Percentiles rank a stretch among this genome's conserved stretches.
Conservation (phyloP, 805 yeast species). For the Ogataea ramenticola region DNA sequence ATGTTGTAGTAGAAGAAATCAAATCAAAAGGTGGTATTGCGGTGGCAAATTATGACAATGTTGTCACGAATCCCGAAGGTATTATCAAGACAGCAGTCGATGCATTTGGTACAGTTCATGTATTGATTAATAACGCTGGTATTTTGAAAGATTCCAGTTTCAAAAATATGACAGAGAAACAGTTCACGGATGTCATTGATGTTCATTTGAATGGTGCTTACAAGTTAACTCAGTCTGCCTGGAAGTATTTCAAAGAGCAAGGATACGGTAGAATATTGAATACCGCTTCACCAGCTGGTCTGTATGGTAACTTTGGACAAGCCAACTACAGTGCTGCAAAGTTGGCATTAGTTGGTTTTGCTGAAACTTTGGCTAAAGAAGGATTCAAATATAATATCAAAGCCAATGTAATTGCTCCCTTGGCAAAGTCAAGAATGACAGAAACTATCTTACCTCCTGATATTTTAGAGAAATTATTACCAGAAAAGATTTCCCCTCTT, state of each 20-base stretch:
- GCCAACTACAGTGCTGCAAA: slow-evolving; percentile 94
- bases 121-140: slow-evolving; percentile 91
- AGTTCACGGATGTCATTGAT: slow-evolving; percentile 70
- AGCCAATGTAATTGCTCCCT: slow-evolving; percentile 86
- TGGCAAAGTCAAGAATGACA: slow-evolving; percentile 95
- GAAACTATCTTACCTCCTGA: slow-evolving; percentile 84
- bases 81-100: slow-evolving; percentile 82
- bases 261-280: slow-evolving; percentile 82
- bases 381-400: slow-evolving; percentile 79
- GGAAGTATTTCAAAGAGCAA: slow-evolving; percentile 85
- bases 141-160: slow-evolving; percentile 83
- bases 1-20: slow-evolving; percentile 82
- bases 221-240: slow-evolving; percentile 79
- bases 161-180: slow-evolving; percentile 77
- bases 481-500: slow-evolving; percentile 88
- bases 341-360: slow-evolving; percentile 80
- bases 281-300: slow-evolving; percentile 97
- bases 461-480: slow-evolving; percentile 68
- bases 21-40: slow-evolving; percentile 72
- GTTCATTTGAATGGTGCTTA: slow-evolving; percentile 91
- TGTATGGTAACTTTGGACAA: slow-evolving; percentile 96
- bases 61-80: slow-evolving; percentile 71
- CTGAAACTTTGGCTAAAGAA: slow-evolving; percentile 93
- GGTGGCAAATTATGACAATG: slow-evolving; percentile 91
- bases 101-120: slow-evolving; percentile 81